phyloP scores from a whole-genome alignment of 306 rosid species.

The Astragalus glycyphyllos region DNA sequence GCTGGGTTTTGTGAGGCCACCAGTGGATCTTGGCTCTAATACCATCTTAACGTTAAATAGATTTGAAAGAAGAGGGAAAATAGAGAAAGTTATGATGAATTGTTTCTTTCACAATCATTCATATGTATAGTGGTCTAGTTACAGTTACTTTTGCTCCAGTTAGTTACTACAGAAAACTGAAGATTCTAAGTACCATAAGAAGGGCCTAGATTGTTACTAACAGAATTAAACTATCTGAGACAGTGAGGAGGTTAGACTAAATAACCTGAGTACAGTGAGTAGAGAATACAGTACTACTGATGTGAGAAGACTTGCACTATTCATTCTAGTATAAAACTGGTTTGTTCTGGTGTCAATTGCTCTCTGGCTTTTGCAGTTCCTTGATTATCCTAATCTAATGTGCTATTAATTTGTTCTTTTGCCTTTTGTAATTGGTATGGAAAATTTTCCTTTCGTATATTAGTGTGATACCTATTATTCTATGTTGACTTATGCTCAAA shows the following conservation, averaged over 20 bases:
- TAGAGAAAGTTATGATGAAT: background rate
- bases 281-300: background rate
- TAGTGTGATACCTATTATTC: constrained; percentile 1
- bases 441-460: constrained; percentile 5
- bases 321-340: no score
- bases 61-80: background rate
- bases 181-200: background rate
- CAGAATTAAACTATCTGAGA: background rate
- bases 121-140: background rate
- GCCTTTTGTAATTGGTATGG: background rate
- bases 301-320: background rate
- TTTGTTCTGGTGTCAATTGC: background rate
- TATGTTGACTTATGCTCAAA: constrained; percentile 18
- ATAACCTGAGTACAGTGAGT: background rate
- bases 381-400: constrained; percentile 27
- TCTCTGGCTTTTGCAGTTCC: background rate
- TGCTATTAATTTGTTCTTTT: background rate
- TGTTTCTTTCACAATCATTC: background rate
- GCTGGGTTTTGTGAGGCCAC: no score
- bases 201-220: background rate
- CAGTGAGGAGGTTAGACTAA: background rate
- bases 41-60: background rate
- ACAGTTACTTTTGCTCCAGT: background rate
- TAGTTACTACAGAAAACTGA: background rate
- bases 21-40: background rate